Percentiles rank a stretch among this genome's conserved stretches.
Evolutionary conservation across 768 basidiomycete species (phyloP).

Genomic region (Lepiota brunneoincarnata): DNA sequence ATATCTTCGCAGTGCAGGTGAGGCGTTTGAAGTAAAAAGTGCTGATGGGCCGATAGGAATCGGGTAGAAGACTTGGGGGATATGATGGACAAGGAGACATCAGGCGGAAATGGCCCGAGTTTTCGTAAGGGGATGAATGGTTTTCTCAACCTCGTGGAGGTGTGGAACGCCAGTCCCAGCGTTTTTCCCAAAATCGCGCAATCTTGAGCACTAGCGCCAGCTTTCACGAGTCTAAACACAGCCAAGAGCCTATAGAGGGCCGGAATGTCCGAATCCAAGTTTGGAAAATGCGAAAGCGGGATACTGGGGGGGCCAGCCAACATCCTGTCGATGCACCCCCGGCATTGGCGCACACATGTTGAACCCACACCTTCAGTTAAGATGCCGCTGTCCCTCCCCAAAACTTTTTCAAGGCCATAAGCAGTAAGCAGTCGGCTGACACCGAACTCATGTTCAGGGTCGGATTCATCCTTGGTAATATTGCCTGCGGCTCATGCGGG

Average conservation of each 20-base stretch:
- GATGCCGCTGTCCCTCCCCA: slow-evolving; percentile 8
- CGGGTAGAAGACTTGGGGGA: not conserved
- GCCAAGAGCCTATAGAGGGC: not conserved
- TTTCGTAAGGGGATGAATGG: not conserved
- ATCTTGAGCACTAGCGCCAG: too few relatives aligned
- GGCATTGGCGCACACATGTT: not conserved
- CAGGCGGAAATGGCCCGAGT: slow-evolving; percentile 3
- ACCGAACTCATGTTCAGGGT: slow-evolving; percentile 10
- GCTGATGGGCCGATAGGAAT: not conserved
- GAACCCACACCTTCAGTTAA: slow-evolving; percentile 1
- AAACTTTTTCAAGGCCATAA: not conserved
- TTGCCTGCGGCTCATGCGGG: not conserved
- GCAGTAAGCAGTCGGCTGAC: not conserved
- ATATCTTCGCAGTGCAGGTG: not conserved
- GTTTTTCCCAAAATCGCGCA: too few relatives aligned
- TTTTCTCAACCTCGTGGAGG: not conserved
- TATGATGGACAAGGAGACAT: not conserved
- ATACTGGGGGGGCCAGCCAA: not conserved
- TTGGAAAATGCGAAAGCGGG: slow-evolving; percentile 4
- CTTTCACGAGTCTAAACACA: not conserved
- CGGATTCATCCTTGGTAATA: not conserved
- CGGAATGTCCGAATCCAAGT: not conserved
- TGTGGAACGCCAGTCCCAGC: not conserved
- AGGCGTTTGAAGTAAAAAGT: not conserved
- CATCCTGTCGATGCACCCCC: not conserved